phyloP scores from a whole-genome alignment of 2,329 filamentous ascomycete genomes.

The Xylariaceae sp. region DNA sequence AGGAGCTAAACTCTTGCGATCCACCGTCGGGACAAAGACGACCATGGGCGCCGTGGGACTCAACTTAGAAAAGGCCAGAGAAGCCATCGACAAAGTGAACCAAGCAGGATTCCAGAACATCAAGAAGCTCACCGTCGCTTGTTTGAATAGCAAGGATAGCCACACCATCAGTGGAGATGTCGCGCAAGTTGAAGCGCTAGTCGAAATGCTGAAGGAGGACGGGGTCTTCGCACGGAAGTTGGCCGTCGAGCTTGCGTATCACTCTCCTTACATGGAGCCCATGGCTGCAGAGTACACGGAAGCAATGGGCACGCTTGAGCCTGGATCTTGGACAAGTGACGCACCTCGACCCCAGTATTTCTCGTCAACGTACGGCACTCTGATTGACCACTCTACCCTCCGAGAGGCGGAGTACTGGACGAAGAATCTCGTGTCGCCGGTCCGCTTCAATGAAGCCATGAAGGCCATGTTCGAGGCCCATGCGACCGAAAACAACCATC shows the following conservation, averaged over 20 bases:
- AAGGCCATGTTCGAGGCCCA: slow-evolving; percentile 4
- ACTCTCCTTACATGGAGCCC: slow-evolving; percentile 31
- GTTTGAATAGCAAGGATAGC: slow-evolving; percentile 21
- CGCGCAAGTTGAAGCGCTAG: slow-evolving; percentile 10
- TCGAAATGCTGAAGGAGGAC: slow-evolving; percentile 8
- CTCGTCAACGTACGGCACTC: slow-evolving; percentile 11
- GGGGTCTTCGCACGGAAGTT: slow-evolving; percentile 19
- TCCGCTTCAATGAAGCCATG: slow-evolving; percentile 16
- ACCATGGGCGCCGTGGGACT: slow-evolving; percentile 17
- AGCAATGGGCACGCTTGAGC: slow-evolving; percentile 5
- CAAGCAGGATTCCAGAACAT: background rate
- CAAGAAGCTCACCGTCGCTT: slow-evolving; percentile 17
- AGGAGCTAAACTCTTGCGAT: slow-evolving; percentile 10
- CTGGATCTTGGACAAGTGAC: too few relatives aligned
- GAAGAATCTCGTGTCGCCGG: slow-evolving; percentile 16
- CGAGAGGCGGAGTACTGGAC: slow-evolving; percentile 32
- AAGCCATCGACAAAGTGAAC: slow-evolving; percentile 10
- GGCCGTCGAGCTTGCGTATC: slow-evolving; percentile 22
- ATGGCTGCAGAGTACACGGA: slow-evolving; percentile 25
- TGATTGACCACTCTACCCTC: slow-evolving; percentile 5
- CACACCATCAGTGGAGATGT: slow-evolving; percentile 24
- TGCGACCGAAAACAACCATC: background rate
- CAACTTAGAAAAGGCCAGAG: slow-evolving; percentile 6
- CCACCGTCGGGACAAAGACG: slow-evolving; percentile 5
- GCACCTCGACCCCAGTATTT: slow-evolving; percentile 12